These are phyloP conservation scores for Mollisia scopiformis DNA, from an alignment of 2,329 filamentous ascomycete species.

Conservation along the genomic window DNA sequence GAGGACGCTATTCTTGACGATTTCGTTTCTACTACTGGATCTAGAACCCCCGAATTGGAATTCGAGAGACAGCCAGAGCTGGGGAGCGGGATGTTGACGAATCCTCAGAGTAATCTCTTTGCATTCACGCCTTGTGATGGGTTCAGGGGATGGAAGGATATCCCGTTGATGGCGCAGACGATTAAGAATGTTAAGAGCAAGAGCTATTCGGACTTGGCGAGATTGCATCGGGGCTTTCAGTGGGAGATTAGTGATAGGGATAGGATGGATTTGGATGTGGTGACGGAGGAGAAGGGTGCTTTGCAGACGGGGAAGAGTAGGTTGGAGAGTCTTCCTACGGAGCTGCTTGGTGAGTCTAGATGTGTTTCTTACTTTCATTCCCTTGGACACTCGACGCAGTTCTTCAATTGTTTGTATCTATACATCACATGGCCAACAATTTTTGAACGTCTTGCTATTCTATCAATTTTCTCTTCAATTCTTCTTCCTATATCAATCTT, in stretches of 20 bases:
- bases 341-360: slow-evolving; percentile 66
- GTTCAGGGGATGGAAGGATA: slow-evolving; percentile 66
- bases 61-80: slow-evolving; percentile 12
- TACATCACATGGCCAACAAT: slow-evolving; percentile 2
- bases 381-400: background rate
- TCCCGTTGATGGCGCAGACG: slow-evolving; percentile 54
- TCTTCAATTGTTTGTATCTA: background rate
- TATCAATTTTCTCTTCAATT: too few relatives aligned
- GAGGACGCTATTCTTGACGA: slow-evolving; percentile 54
- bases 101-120: slow-evolving; percentile 58
- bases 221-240: slow-evolving; percentile 37
- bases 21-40: slow-evolving; percentile 38
- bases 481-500: too few relatives aligned
- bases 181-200: slow-evolving; percentile 50
- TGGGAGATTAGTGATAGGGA: slow-evolving; percentile 53
- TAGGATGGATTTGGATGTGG: slow-evolving; percentile 31
- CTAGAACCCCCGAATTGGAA: slow-evolving; percentile 18
- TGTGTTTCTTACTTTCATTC: background rate
- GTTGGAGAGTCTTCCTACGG: slow-evolving; percentile 57
- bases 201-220: slow-evolving; percentile 63
- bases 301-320: slow-evolving; percentile 42
- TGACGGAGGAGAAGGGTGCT: background rate
- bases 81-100: slow-evolving; percentile 30
- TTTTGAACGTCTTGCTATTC: background rate
- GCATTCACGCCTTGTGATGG: slow-evolving; percentile 60